Evolutionary conservation across 2,329 filamentous ascomycete genomes (phyloP).

Genomic region (Macroventuria anomochaeta): DNA sequence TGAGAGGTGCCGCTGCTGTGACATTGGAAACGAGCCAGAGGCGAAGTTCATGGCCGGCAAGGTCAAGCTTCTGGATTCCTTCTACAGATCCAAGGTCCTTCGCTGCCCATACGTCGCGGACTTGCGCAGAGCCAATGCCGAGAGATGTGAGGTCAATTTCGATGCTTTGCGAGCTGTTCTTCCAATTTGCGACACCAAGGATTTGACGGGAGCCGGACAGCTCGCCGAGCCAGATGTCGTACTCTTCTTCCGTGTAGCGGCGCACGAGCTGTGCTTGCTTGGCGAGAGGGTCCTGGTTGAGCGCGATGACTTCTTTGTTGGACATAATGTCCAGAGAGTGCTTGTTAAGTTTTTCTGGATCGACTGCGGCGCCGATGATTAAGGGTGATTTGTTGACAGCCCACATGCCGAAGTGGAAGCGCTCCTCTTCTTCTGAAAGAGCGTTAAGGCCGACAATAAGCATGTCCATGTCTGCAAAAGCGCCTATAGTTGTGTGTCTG

Average conservation of each 20-base stretch:
- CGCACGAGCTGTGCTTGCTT: slow-evolving; percentile 59
- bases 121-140: slow-evolving; percentile 43
- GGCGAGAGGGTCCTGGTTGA: slow-evolving; percentile 64
- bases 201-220: slow-evolving; percentile 46
- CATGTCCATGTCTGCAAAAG: slow-evolving; percentile 53
- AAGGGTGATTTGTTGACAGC: slow-evolving; percentile 56
- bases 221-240: slow-evolving; percentile 49
- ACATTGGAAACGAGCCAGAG: slow-evolving; percentile 48
- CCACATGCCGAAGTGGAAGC: slow-evolving; percentile 56
- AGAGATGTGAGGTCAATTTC: slow-evolving; percentile 41
- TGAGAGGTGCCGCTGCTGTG: slow-evolving; percentile 13
- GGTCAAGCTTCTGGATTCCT: slow-evolving; percentile 21
- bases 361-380: slow-evolving; percentile 52
- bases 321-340: slow-evolving; percentile 41
- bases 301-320: slow-evolving; percentile 63
- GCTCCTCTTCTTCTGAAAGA: slow-evolving; percentile 48
- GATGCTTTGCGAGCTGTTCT: slow-evolving; percentile 42
- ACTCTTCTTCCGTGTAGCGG: slow-evolving; percentile 47
- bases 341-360: slow-evolving; percentile 29
- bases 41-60: slow-evolving; percentile 39
- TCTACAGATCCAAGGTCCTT: slow-evolving; percentile 28
- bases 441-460: slow-evolving; percentile 51
- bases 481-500: slow-evolving; percentile 34
- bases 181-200: slow-evolving; percentile 49
- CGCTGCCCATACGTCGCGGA: slow-evolving; percentile 48